Evolutionary conservation across 805 yeast species (phyloP).

Genomic region (Yarrowia porcina): DNA sequence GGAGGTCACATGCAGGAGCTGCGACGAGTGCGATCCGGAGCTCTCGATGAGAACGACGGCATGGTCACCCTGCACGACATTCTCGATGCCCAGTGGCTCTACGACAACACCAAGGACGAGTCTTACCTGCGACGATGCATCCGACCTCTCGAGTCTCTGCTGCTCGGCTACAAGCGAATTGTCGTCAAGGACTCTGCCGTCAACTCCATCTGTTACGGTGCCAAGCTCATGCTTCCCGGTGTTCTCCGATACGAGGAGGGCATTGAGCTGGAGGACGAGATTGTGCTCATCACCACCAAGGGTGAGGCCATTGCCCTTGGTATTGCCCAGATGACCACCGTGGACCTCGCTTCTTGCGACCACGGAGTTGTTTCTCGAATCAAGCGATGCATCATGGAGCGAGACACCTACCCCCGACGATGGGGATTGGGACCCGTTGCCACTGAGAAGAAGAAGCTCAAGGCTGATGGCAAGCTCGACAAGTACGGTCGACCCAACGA

Average conservation of each 20-base stretch:
- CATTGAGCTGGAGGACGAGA: conserved; percentile 95
- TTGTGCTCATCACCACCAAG: conserved; percentile 95
- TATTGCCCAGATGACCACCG: conserved; percentile 98
- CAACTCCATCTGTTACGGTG: conserved; percentile 98
- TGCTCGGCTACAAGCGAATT: conserved; percentile 93
- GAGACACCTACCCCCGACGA: conserved; percentile 98
- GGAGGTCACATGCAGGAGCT: conserved; percentile 99
- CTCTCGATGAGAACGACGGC: conserved; percentile 82
- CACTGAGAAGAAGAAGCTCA: conserved; percentile 96
- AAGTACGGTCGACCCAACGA: conserved; percentile 92
- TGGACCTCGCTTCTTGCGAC: conserved; percentile 92
- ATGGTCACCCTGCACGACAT: conserved; percentile 96
- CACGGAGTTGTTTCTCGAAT: conserved; percentile 98
- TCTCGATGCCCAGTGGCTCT: conserved; percentile 96
- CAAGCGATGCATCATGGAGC: conserved; percentile 99
- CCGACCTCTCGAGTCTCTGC: conserved; percentile 89
- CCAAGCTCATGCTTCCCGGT: conserved; percentile 98
- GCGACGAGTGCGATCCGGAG: conserved; percentile 98
- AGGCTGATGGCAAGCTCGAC: conserved; percentile 95
- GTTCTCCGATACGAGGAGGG: conserved; percentile 95
- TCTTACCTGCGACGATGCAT: conserved; percentile 89
- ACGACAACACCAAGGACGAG: conserved; percentile 96
- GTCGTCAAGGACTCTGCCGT: conserved; percentile 95
- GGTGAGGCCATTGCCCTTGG: conserved; percentile 99
- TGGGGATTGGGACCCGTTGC: conserved; percentile 99